These are phyloP conservation scores for Ocimum tenuiflorum DNA, from an alignment of 257 asterid genomes.

Conservation along the genomic window DNA sequence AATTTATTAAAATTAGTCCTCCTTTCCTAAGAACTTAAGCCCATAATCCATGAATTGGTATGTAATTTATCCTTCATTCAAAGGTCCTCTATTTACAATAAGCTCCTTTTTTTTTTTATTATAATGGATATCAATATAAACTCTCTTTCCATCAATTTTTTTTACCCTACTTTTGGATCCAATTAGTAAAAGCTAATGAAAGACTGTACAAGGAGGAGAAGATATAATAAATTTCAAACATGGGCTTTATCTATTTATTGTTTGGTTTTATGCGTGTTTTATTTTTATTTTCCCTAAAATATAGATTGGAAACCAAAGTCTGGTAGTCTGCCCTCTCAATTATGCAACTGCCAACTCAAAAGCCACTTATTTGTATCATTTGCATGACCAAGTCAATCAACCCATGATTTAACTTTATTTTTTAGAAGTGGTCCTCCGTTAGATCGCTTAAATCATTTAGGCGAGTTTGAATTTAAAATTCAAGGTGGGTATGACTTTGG, in stretches of 20 bases:
- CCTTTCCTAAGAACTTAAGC: not conserved
- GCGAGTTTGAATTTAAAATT: too few species aligned
- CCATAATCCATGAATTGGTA: not conserved
- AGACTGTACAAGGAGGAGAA: too few species aligned
- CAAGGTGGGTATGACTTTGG: too few species aligned
- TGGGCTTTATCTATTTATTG: not conserved
- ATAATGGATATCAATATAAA: too few species aligned
- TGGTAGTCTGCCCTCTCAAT: not conserved
- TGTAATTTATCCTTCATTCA: not conserved
- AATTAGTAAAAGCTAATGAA: too few species aligned
- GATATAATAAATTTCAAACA: too few species aligned
- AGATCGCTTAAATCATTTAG: too few species aligned
- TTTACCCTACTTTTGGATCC: too few species aligned
- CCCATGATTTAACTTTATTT: not conserved
- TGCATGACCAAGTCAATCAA: conserved; percentile 24
- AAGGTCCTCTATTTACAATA: not conserved
- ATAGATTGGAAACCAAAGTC: not conserved
- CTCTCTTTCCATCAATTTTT: too few species aligned
- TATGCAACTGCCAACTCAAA: not conserved
- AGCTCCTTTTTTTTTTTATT: too few species aligned
- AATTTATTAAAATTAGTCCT: not conserved
- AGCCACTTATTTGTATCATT: not conserved
- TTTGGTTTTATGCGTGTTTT: not conserved
- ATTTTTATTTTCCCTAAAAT: not conserved
- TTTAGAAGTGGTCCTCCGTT: too few species aligned